These are phyloP conservation scores for Paramyrothecium sp. DNA, from an alignment of 2,329 filamentous ascomycete species.

Conservation along the genomic window DNA sequence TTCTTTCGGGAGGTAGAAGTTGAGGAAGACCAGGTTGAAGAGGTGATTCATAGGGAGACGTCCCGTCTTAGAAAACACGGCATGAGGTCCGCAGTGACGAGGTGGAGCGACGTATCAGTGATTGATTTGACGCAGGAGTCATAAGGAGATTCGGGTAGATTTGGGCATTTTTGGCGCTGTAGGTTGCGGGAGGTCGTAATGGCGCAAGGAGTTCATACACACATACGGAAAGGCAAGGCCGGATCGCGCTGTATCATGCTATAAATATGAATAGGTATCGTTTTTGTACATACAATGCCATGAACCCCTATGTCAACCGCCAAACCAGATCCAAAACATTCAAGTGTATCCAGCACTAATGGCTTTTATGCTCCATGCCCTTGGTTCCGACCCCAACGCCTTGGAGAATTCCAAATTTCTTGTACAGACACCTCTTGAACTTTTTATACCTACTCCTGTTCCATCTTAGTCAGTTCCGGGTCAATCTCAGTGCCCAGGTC, in stretches of 20 bases:
- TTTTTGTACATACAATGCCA: background rate
- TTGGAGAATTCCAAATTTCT: background rate
- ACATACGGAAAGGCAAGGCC: no score
- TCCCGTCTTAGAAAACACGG: conserved; percentile 11
- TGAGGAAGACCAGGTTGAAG: conserved; percentile 21
- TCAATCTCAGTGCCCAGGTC: conserved; percentile 81
- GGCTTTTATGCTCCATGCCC: background rate
- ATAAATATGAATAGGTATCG: background rate
- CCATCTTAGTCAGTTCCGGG: conserved; percentile 42
- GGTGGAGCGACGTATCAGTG: conserved; percentile 30
- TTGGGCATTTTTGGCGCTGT: background rate
- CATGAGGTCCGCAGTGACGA: conserved; percentile 12
- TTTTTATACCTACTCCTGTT: conserved; percentile 17
- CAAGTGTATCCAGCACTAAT: no score
- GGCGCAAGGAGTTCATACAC: no score
- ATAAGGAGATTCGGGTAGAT: background rate
- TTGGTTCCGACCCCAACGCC: background rate
- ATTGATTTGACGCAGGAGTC: conserved; percentile 29
- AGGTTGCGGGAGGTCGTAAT: no score
- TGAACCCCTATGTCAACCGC: background rate
- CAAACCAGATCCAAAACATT: no score
- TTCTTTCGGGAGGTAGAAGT: conserved; percentile 35
- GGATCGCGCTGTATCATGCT: background rate
- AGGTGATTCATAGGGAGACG: conserved; percentile 17
- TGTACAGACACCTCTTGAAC: background rate